Percentiles rank a stretch among this genome's conserved stretches.
Conservation (phyloP, 768 basidiomycete genomes). For the Russula griseocarnosa region DNA sequence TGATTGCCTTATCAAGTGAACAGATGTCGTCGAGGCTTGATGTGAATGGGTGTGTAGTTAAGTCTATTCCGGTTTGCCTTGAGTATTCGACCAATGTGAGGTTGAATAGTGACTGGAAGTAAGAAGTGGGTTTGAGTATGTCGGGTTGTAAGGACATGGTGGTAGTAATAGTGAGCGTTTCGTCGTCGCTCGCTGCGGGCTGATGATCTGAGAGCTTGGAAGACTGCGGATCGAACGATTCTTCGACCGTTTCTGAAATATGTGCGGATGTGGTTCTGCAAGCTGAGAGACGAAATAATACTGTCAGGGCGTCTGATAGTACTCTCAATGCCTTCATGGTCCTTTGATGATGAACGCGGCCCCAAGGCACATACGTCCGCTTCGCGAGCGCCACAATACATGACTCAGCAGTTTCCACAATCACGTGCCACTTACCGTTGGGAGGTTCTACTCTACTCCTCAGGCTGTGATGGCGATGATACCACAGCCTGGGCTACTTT, state of each 20-base stretch:
- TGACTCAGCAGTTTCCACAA: background rate
- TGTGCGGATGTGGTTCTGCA: background rate
- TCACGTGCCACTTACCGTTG: no score
- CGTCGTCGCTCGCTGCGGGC: background rate
- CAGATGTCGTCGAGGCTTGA: background rate
- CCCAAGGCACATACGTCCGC: background rate
- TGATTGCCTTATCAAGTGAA: background rate
- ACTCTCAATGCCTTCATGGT: background rate
- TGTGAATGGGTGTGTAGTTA: background rate
- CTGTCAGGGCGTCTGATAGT: background rate
- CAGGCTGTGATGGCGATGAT: no score
- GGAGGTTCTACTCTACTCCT: no score
- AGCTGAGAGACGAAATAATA: background rate
- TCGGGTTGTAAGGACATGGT: background rate
- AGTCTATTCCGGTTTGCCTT: slow-evolving; percentile 3
- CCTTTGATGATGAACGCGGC: background rate
- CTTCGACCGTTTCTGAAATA: background rate
- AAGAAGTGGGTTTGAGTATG: background rate
- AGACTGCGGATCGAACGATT: background rate
- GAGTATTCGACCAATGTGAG: slow-evolving; percentile 6
- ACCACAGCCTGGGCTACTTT: no score
- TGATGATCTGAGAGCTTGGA: background rate
- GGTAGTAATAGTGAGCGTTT: no score
- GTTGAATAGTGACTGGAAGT: slow-evolving; percentile 8
- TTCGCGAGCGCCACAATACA: no score